Conservation (phyloP, 225 moss, liverwort and hornwort genomes). For the Lunularia cruciata region DNA sequence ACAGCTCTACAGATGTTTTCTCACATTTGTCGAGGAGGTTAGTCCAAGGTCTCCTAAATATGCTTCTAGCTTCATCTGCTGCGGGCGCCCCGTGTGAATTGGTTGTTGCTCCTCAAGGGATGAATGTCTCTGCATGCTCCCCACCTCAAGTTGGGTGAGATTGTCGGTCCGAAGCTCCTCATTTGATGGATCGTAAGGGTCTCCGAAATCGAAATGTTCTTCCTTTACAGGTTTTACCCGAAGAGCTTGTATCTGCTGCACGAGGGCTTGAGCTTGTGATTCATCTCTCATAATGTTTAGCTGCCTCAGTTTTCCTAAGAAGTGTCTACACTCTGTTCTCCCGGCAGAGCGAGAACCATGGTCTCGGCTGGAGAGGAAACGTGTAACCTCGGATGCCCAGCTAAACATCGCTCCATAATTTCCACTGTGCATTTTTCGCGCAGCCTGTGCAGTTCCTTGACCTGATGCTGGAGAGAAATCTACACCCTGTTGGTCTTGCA, state of each 20-base stretch:
- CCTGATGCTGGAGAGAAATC: background rate
- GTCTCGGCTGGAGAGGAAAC: constrained; percentile 11
- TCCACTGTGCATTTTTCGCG: background rate
- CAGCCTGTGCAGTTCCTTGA: background rate
- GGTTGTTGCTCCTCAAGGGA: background rate
- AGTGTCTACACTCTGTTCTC: constrained; percentile 4
- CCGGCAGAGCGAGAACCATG: background rate
- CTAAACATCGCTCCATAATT: constrained; percentile 20
- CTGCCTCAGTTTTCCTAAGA: constrained; percentile 2
- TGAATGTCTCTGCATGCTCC: background rate
- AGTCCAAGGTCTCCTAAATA: background rate
- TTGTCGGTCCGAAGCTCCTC: background rate
- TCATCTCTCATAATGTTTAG: constrained; percentile 15
- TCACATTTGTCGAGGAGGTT: background rate
- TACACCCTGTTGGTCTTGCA: background rate
- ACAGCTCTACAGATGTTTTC: no score
- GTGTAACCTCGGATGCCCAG: constrained; percentile 16
- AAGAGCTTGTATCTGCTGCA: constrained; percentile 22
- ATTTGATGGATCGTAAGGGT: background rate
- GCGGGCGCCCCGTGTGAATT: no score
- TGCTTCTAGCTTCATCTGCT: background rate
- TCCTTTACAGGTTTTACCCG: background rate
- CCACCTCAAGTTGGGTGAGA: background rate
- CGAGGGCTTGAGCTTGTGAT: constrained; percentile 16
- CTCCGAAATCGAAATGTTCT: background rate